Base-by-base conservation (phyloP, 2,329 filamentous ascomycete species). In the Stenocarpella maydis region DNA sequence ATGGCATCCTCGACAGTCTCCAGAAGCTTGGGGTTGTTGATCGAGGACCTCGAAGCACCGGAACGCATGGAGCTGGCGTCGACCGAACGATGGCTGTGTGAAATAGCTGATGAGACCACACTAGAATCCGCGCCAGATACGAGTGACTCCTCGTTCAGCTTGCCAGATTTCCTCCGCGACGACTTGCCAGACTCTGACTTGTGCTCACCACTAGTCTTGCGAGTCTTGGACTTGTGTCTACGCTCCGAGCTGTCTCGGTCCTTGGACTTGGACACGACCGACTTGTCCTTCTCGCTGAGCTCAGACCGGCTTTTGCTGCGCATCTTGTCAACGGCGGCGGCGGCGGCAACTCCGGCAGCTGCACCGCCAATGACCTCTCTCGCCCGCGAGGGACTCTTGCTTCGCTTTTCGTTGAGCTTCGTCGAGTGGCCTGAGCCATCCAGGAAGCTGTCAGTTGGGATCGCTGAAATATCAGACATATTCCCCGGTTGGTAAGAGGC, bases 1-100 rank as follows among this genome's bases (percentile, higher is more conserved):
- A 98, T 97, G 17, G 94, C 94, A 80, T 97, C 94, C 81, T 98
- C 95, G 3, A 98, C 95, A 0, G 94, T 96, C 76, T 96, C 93
- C 2, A 98, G 86, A 2, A 98, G 83, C 77, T 94, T 96, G 0
- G 95, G 95, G 76, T 98, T 97, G 81, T 97, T 97, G 78, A 97
- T 93, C 0, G 93, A 95, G 3, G 93, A 93, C 26, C 82, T 83
- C 34, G 87, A 88, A 28, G 80, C 80, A 9, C 80, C 82, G 0
- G 85, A 86, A 67, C 82, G 83, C 70, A 83, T 79, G 41, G 86
- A 87, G 76, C 87, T 83, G 71, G 86, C 83, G 73, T 88, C 86
- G 69, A 84, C 79, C 0, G 87, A 88, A 54, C 85, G 85, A 73
- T 89, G 86, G 76, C 84, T 88, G 41, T 84, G 81, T 8, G 85